Conservation (phyloP, 2,329 filamentous ascomycete genomes). For the Fusarium agapanthi region DNA sequence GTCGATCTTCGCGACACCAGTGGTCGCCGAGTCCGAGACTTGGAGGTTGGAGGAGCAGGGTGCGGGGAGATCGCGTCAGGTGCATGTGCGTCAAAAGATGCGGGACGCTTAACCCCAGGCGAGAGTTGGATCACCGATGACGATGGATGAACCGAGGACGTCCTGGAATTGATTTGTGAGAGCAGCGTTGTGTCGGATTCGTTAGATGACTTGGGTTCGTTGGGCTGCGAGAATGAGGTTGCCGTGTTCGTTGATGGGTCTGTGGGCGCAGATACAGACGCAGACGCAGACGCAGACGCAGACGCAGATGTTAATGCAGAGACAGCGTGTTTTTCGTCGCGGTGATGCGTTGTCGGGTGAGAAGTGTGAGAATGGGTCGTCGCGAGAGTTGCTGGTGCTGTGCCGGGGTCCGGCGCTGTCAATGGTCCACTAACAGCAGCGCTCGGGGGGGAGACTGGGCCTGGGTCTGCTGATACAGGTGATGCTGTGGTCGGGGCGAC, state of each 20-base stretch:
- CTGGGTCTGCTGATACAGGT: conserved; percentile 24
- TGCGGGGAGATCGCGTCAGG: conserved; percentile 40
- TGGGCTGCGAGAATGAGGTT: conserved; percentile 7
- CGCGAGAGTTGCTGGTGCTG: conserved; percentile 23
- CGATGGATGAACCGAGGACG: conserved; percentile 47
- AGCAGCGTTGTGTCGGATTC: conserved; percentile 29
- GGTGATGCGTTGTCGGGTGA: conserved; percentile 42
- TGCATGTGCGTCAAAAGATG: conserved; percentile 39
- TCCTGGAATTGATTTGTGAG: conserved; percentile 46
- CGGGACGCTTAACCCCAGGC: conserved; percentile 38
- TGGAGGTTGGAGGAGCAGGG: conserved; percentile 41
- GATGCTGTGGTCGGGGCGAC: conserved; percentile 23
- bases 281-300: conserved; percentile 20
- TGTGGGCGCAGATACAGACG: conserved; percentile 24
- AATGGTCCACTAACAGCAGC: conserved; percentile 29
- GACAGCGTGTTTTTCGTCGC: conserved; percentile 40
- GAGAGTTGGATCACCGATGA: conserved; percentile 36
- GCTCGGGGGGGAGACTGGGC: conserved; percentile 14
- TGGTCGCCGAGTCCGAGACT: conserved; percentile 50
- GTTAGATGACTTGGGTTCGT: conserved; percentile 17
- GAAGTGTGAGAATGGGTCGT: conserved; percentile 35
- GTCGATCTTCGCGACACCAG: conserved; percentile 51
- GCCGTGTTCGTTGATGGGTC: conserved; percentile 21
- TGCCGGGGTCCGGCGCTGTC: conserved; percentile 21
- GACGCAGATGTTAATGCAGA: conserved; percentile 26